Conservation (phyloP, 148 eudicot genomes). For the Camellia granthamiana region DNA sequence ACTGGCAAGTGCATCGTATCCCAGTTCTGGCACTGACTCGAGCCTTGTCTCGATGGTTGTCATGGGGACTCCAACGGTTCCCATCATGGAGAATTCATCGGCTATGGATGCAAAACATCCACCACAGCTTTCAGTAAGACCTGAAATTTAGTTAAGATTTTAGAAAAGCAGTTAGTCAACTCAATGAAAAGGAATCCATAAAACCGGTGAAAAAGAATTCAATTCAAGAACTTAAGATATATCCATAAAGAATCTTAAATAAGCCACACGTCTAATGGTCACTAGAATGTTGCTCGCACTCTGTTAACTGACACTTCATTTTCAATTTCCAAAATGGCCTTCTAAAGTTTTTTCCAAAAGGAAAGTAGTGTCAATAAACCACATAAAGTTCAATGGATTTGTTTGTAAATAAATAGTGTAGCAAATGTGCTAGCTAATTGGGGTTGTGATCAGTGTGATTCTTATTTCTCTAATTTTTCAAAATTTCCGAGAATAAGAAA, state of each 20-base stretch:
- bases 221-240: too few species aligned
- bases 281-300: too few species aligned
- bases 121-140: constrained; percentile 92
- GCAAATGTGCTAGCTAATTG: too few species aligned
- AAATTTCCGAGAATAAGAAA: too few species aligned
- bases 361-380: too few species aligned
- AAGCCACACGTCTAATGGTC: too few species aligned
- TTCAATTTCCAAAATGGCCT: constrained; percentile 1
- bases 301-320: not conserved
- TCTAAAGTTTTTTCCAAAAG: not conserved
- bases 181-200: not conserved
- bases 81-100: constrained; percentile 69
- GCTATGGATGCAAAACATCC: constrained; percentile 85
- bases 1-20: constrained; percentile 70
- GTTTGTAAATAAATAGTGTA: not conserved
- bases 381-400: not conserved
- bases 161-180: not conserved
- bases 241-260: too few species aligned
- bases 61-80: constrained; percentile 89
- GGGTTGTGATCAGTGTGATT: too few species aligned
- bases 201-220: not conserved
- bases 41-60: constrained; percentile 84
- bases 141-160: constrained; percentile 29
- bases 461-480: too few species aligned
- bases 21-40: constrained; percentile 95